Evolutionary conservation across 2,329 filamentous ascomycete genomes (phyloP).

Genomic region (Epichloe sibirici): DNA sequence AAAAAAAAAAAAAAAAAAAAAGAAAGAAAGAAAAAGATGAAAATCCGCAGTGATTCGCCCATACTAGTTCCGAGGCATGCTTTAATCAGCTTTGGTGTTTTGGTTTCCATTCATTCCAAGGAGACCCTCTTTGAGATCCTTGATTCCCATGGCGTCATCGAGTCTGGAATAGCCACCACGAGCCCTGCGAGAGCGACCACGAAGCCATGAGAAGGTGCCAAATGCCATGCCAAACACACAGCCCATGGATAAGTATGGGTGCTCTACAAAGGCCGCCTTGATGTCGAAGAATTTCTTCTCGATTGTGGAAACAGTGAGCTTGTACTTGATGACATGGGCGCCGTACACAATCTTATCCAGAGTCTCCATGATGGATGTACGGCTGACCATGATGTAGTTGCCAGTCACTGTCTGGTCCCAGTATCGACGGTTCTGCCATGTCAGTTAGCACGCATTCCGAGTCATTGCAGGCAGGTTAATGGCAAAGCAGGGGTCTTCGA

Average conservation of each 20-base stretch:
- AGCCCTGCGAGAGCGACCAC: conserved; percentile 40
- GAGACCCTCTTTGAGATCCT: conserved; percentile 52
- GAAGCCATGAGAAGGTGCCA: conserved; percentile 39
- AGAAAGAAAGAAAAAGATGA: neutral
- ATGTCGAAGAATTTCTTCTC: conserved; percentile 61
- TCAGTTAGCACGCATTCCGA: conserved; percentile 1
- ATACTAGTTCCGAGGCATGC: neutral
- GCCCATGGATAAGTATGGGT: conserved; percentile 45
- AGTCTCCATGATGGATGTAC: conserved; percentile 84
- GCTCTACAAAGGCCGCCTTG: conserved; percentile 43
- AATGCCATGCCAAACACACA: conserved; percentile 46
- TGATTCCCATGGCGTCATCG: conserved; percentile 40
- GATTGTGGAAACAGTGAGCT: conserved; percentile 62
- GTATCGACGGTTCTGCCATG: conserved; percentile 67
- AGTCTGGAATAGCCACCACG: conserved; percentile 49
- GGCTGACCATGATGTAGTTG: conserved; percentile 77
- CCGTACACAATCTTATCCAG: conserved; percentile 57
- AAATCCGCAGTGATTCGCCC: neutral
- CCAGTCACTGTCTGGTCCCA: conserved; percentile 89
- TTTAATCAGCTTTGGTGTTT: conserved; percentile 25
- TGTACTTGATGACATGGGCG: conserved; percentile 60
- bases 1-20: conserved; percentile 5
- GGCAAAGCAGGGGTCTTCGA: neutral
- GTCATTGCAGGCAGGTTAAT: neutral
- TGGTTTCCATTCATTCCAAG: conserved; percentile 33